A percentile compares a stretch with the other conserved stretches of the same genome.
Evolutionary conservation across 805 yeast species (phyloP).

Genomic region (Sugiyamaella smithiae): DNA sequence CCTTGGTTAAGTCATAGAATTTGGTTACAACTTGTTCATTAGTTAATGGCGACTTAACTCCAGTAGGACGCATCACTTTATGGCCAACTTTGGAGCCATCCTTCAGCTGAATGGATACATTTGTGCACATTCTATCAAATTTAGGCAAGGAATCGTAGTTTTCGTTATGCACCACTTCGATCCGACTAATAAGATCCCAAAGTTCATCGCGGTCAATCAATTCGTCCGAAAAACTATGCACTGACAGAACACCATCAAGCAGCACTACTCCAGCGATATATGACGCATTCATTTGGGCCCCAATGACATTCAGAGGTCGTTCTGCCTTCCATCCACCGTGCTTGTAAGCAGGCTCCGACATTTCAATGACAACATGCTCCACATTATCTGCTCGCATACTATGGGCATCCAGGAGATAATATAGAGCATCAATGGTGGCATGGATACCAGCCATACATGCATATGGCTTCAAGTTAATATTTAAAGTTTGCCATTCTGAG

Average conservation of each 20-base stretch:
- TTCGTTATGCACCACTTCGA: constrained; percentile 11
- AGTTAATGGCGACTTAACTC: constrained; percentile 10
- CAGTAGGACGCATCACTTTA: constrained; percentile 9
- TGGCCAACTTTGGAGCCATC: not conserved
- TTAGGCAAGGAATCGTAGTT: constrained; percentile 3
- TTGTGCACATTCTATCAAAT: constrained; percentile 7
- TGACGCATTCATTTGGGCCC: constrained; percentile 18
- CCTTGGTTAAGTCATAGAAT: constrained; percentile 6
- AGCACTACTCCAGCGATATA: constrained; percentile 18
- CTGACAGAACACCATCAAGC: constrained; percentile 13
- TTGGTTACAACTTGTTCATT: constrained; percentile 8
- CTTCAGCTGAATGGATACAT: constrained; percentile 4
- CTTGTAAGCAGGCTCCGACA: constrained; percentile 15
- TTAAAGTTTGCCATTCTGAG: constrained; percentile 8
- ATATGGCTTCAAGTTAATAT: constrained; percentile 17
- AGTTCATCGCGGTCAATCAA: constrained; percentile 11
- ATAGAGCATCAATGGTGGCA: constrained; percentile 13
- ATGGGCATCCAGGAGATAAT: not conserved
- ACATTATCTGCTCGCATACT: not conserved
- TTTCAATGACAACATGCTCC: constrained; percentile 11
- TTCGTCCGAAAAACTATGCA: constrained; percentile 10
- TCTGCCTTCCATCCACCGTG: constrained; percentile 14
- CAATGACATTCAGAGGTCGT: constrained; percentile 15
- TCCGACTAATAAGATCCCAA: constrained; percentile 15
- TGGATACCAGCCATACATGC: constrained; percentile 20